Base-by-base conservation (phyloP, 2,329 filamentous ascomycete genomes). In the Dothistroma pini region DNA sequence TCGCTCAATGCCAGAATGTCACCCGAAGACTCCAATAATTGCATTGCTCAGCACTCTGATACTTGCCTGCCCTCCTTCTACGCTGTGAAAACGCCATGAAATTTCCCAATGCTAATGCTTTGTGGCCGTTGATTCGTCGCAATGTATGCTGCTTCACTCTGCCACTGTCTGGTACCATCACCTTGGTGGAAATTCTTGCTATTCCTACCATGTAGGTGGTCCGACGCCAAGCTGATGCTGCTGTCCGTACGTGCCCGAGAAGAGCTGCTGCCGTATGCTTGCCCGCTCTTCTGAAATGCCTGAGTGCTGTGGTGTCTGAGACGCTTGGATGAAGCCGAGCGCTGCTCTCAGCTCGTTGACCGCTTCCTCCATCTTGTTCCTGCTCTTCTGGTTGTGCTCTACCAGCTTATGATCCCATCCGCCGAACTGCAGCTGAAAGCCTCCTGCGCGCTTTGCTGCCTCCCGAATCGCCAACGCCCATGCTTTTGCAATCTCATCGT, bases 401-500 rank as follows among this genome's bases (percentile, higher is more conserved):
- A 86, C 81, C 50, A 99, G 79, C 69, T 87, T 90, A 75, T 95
- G 88, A 70, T 97, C 93, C 95, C 95, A 99, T 61, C 90, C 90
- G 57, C 90, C 92, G 52, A 91, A 90, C 71, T 96, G 90, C 66
- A 99, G 74, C 66, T 91, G 87, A 70, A 97, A 95, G 35, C 95
- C 95, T 31, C 91, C 93, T 11, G 91, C 93, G 68, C 90, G 85
- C 80, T 97, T 97, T 22, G 89, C 88, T 1, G 92, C 91, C 76
- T 99, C 95, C 63, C 88, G 88, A 68, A 99, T 89, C 54, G 96
- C 93, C 67, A 96, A 76, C 16, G 91, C 88, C 95, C 95, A 99
- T 1, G 95, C 95, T 71, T 89, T 91, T 29, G 91, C 89, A 65
- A 99, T 93, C 73, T 97, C 95, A 71, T 99, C 93, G 73, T 99